Evolutionary conservation across 2,329 filamentous ascomycete species (phyloP), one percentile per base, ranked within the genome.

Genomic region (Epichloe bromicola): DNA sequence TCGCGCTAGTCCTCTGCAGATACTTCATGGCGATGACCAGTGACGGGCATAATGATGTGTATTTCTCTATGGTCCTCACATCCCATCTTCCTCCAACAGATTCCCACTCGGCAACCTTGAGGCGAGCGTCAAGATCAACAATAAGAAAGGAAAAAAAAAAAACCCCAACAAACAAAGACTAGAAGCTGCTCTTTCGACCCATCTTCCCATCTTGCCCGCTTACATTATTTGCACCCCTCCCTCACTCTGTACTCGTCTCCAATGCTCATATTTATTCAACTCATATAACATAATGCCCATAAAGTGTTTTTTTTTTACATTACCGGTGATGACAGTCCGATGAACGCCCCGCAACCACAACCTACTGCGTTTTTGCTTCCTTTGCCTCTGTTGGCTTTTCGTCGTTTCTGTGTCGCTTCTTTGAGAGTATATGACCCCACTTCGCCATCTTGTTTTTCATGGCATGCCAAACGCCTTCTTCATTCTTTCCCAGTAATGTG

Each of bases 401-500:
- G n/a, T 39, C 38, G 8, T n/a, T 39, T 10, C n/a, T n/a, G n/a
- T n/a, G n/a, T 17, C n/a, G 14, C 17, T n/a, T 17, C 6, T n/a
- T 17, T 39, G 38, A 10, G n/a, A 37, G 8, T 30, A 30, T 20
- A 36, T 38, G 20, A 17, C 49, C 23, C 14, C 36, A n/a, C n/a
- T 46, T 15, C 20, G 19, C 44, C n/a, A 15, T 33, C 19, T 50
- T 42, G 45, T 42, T 38, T 34, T 46, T 49, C 34, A 49, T 45
- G 46, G 41, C 5, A 54, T 48, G 43, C 58, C 59, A 53, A 74
- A 74, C 10, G 68, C 65, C 37, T 64, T 62, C 54, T 65, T 70
- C 73, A 75, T 75, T 51, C 70, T 67, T 48, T 73, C 62, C 54
- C 68, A 67, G 59, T 73, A 80, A 30, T 62, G 65, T 48, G 72